Evolutionary conservation across 2,329 filamentous ascomycete species (phyloP).

Genomic region (Ophiostoma sp.): DNA sequence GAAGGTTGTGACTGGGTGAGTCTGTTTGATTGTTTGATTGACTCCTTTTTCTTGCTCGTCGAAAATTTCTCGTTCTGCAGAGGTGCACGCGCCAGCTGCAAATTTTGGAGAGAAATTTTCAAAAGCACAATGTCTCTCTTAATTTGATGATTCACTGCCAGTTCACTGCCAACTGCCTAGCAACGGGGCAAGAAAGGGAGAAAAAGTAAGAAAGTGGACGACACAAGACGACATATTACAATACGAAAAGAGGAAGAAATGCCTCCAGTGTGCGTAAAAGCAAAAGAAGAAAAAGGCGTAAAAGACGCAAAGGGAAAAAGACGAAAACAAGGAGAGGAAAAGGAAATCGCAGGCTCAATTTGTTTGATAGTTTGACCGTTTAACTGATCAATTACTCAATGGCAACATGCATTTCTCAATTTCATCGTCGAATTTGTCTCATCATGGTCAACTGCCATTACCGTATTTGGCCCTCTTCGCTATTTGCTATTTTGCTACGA

Average conservation of each 20-base stretch:
- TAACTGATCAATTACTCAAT: not conserved
- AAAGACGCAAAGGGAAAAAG: not conserved
- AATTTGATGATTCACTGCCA: not conserved
- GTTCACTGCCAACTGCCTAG: not conserved
- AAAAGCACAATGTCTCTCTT: not conserved
- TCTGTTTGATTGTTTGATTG: not conserved
- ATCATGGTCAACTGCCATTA: not conserved
- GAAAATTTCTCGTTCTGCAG: conserved; percentile 1
- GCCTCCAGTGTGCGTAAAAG: too few species aligned
- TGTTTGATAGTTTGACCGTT: not conserved
- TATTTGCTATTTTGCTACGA: not conserved
- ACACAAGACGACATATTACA: not conserved
- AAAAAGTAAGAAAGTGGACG: not conserved
- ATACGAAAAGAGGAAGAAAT: not conserved
- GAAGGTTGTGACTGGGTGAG: not conserved
- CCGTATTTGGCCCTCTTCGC: not conserved
- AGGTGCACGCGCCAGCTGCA: conserved; percentile 9
- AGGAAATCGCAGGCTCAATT: not conserved
- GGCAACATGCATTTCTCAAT: not conserved
- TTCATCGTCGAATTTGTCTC: not conserved
- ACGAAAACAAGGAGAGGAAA: not conserved
- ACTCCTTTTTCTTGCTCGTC: conserved; percentile 12
- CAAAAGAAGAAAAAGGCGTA: not conserved
- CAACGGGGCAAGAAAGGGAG: not conserved
- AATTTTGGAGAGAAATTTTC: not conserved